A percentile compares a stretch with the other conserved stretches of the same genome.
Conservation (phyloP, 805 yeast species). For the Jamesozyma rosinii region DNA sequence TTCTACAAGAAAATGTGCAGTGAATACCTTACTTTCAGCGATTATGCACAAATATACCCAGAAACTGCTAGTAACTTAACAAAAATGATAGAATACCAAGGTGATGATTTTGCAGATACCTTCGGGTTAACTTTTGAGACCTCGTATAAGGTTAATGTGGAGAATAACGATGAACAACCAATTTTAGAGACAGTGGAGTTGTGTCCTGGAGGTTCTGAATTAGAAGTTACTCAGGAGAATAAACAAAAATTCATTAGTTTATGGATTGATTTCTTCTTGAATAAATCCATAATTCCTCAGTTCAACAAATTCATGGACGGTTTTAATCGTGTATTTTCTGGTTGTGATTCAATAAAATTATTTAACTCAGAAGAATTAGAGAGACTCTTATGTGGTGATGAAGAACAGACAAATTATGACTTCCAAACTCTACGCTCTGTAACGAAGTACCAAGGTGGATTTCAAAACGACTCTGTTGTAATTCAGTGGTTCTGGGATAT, state of each 20-base stretch:
- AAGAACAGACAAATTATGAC: constrained; percentile 46
- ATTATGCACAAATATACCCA: constrained; percentile 63
- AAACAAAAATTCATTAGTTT: constrained; percentile 50
- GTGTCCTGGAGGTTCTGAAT: constrained; percentile 46
- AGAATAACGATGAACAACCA: background rate
- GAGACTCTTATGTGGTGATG: constrained; percentile 66
- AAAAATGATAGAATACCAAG: constrained; percentile 37
- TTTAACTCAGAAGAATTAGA: constrained; percentile 79
- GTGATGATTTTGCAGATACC: constrained; percentile 37
- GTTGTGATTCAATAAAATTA: constrained; percentile 61
- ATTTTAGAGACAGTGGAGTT: constrained; percentile 39
- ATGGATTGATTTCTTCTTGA: constrained; percentile 54
- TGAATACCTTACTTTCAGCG: constrained; percentile 48
- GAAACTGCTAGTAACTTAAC: constrained; percentile 45
- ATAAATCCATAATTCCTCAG: constrained; percentile 43
- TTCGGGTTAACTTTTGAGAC: constrained; percentile 58
- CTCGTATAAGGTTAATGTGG: constrained; percentile 34
- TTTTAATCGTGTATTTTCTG: constrained; percentile 66
- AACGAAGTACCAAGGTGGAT: constrained; percentile 67
- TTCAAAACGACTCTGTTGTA: constrained; percentile 30
- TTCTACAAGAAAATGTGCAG: constrained; percentile 65
- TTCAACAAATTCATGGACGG: constrained; percentile 58
- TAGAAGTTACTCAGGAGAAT: constrained; percentile 50
- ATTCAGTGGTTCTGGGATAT: constrained; percentile 86
- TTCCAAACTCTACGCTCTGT: constrained; percentile 56